A percentile compares a stretch with the other conserved stretches of the same genome.
Evolutionary conservation across 2,329 filamentous ascomycete genomes (phyloP).

Genomic region (Ophiostoma himal-ulmi): DNA sequence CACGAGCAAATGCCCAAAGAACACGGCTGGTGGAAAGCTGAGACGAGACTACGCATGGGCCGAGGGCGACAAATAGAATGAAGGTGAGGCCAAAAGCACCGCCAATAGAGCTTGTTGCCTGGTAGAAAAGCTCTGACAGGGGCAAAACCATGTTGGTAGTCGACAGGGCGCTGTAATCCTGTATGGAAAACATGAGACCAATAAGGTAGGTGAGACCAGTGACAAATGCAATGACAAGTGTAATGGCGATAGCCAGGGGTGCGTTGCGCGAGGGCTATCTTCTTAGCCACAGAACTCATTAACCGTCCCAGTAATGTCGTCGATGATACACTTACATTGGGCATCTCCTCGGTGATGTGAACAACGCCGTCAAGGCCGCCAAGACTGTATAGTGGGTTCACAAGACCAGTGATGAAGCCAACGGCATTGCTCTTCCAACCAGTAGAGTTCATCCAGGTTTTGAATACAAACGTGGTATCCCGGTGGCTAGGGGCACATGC

Average conservation of each 20-base stretch:
- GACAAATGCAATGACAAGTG: neutral
- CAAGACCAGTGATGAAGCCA: slow-evolving; percentile 8
- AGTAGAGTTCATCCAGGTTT: slow-evolving; percentile 3
- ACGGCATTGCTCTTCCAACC: slow-evolving; percentile 8
- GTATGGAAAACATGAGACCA: slow-evolving; percentile 5
- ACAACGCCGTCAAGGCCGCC: slow-evolving; percentile 8
- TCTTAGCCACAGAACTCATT: neutral
- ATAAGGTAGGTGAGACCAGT: slow-evolving; percentile 6
- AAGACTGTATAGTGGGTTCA: slow-evolving; percentile 7
- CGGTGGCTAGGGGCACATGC: neutral
- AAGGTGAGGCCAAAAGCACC: slow-evolving; percentile 5
- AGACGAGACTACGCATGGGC: neutral
- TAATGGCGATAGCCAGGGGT: neutral
- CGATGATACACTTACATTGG: neutral
- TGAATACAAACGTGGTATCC: slow-evolving; percentile 6
- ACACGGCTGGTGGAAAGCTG: slow-evolving; percentile 9
- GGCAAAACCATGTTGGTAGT: slow-evolving; percentile 10
- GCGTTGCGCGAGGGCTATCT: neutral
- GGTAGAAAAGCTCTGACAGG: slow-evolving; percentile 8
- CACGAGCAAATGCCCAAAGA: slow-evolving; percentile 12
- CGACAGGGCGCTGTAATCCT: slow-evolving; percentile 4
- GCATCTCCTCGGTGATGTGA: slow-evolving; percentile 8
- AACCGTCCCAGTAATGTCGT: too few species aligned
- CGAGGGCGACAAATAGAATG: slow-evolving; percentile 1
- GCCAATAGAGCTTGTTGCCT: neutral